phyloP scores from a whole-genome alignment of 257 asterid genomes.

The Asclepias syriaca region DNA sequence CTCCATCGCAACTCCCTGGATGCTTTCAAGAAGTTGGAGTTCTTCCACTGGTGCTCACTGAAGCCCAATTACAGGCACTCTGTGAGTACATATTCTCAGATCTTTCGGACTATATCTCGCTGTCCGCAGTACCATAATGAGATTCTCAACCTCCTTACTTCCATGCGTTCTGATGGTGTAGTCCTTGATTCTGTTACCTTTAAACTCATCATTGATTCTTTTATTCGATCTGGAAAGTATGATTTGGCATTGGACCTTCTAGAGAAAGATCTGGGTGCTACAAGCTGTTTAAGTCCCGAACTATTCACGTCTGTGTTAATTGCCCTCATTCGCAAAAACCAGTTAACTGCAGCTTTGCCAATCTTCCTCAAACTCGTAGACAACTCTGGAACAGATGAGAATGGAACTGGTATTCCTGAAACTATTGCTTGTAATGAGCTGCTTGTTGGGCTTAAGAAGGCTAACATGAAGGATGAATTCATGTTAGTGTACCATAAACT shows the following conservation, averaged over 20 bases:
- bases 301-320: conserved; percentile 58
- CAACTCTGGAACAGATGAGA: conserved; percentile 20
- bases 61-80: too few species aligned
- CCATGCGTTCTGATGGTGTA: too few species aligned
- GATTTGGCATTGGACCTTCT: conserved; percentile 57
- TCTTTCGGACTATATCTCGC: too few species aligned
- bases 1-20: too few species aligned
- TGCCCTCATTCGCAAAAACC: conserved; percentile 70
- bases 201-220: conserved; percentile 64
- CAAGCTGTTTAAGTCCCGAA: conserved; percentile 32
- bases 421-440: conserved; percentile 80
- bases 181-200: conserved; percentile 28
- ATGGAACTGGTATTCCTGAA: conserved; percentile 43
- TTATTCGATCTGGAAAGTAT: conserved; percentile 58
- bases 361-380: conserved; percentile 67
- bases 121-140: too few species aligned
- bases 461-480: conserved; percentile 64
- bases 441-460: conserved; percentile 74
- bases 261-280: conserved; percentile 40
- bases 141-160: too few species aligned
- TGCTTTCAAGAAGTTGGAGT: too few species aligned
- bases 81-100: too few species aligned
- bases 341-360: conserved; percentile 56
- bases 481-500: conserved; percentile 47
- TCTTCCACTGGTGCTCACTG: too few species aligned